Base-by-base conservation (phyloP, 257 asterid species). In the Plantago major region DNA sequence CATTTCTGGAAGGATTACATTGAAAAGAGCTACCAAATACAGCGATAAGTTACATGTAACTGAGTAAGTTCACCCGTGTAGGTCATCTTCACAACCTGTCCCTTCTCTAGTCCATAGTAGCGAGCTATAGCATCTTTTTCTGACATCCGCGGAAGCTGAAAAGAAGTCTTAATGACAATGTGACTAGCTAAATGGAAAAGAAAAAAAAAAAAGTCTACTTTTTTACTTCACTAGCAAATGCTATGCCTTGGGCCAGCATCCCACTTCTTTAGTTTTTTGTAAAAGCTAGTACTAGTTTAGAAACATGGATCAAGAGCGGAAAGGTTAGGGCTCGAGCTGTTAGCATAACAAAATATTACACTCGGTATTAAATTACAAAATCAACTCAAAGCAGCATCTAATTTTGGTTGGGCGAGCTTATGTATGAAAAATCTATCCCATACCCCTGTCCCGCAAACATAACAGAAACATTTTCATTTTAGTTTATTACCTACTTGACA, bases 91-190 rank as follows among this genome's bases (percentile, higher is more conserved):
- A 91, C 68, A 17, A 91, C 96, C 75, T 79, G 94, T 46, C 96
- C 98, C 72, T 81, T 91, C 80, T 82, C 91, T 22, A 85, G 77
- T 14, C 88, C 98, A 57, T 82, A 91, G 73, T 91, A 91, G 49
- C 91, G 81, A 50, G 95, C 92, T 52, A 91, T 84, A 14, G 96
- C 87, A 72, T 88, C 98, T 46, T 73, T 86, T 72, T 79, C 79
- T 22, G 49, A 69, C 92, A 91, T 86, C 67, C 94, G 64, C 0
- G 99, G 99, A 55, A 91, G 95, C 98, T 91, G 82, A 42, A 59
- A 77, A 72, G 42, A 61, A 10, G 12, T 44, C 3, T n/a, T 18
- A 42, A 47, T 11, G 13, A 16, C 7, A 53, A 53, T 10, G 12
- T 53, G 4, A 53, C 42, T 52, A 52, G 42, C 11, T 11, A 22